Evolutionary conservation across 2,329 filamentous ascomycete species (phyloP), one percentile per base, ranked within the genome.

Genomic region (Zasmidium angulare): DNA sequence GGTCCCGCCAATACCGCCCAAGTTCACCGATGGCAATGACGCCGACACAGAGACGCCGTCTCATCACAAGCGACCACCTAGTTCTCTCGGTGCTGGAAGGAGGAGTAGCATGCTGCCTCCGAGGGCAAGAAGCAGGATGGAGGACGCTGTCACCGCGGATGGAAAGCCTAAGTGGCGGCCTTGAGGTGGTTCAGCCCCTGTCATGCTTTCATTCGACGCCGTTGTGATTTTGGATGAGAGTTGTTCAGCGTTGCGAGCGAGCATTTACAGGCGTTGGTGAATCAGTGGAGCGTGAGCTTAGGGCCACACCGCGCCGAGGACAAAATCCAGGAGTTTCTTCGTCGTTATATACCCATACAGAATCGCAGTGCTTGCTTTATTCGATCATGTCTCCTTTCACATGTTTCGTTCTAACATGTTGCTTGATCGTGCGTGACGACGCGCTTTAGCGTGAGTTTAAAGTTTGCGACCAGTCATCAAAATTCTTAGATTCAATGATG

Each of bases 21-120:
- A 60, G 26, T 47, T 53, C 23, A 53, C 61, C 29, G 67, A 67
- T 54, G 69, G 67, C 2, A 68, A 72, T 43, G 70, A 72, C 43
- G 69, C 69, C 9, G 70, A 72, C 29, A 68, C 60, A 20, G 68
- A 70, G 40, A 61, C 63, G 21, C 67, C 66, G 2, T 31, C 57
- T 6, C 63, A 66, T 48, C 64, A 68, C 53, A 61, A 55, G 36
- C 20, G 60, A 21, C 56, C 66, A n/a, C 62, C 63, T 2, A 67
- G 62, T 50, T 59, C 61, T 10, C 49, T 66, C 50, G 56, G 55
- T n/a, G 64, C 63, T n/a, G 64, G 64, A 11, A 55, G 68, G 49
- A 55, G 63, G 49, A 67, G 63, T 29, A 68, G 63, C 48, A 56
- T 66, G 56, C 46, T 67, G 20, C 57, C 55, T 24, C 51, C 53